These are phyloP conservation scores for Cladosporium phlei DNA, from an alignment of 2,329 filamentous ascomycete species.

Conservation along the genomic window DNA sequence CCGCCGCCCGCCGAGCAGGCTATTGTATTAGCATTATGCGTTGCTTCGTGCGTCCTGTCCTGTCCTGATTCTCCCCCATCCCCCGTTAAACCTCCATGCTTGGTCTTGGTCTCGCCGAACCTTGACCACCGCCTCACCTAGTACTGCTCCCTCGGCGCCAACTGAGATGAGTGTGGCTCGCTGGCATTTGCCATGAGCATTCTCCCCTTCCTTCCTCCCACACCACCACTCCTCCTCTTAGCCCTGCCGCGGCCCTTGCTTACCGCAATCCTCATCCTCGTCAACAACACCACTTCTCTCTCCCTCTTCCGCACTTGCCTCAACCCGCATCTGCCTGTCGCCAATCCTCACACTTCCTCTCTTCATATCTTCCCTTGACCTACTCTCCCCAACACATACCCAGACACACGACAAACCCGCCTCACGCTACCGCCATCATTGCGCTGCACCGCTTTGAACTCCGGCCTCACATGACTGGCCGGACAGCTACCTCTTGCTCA, in stretches of 20 bases:
- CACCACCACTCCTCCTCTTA: not conserved
- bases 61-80: slow-evolving; percentile 4
- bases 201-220: not conserved
- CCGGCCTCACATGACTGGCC: slow-evolving; percentile 13
- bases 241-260: slow-evolving; percentile 11
- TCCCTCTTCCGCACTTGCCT: not conserved
- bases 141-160: slow-evolving; percentile 9
- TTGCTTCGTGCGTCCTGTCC: slow-evolving; percentile 8
- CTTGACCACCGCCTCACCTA: slow-evolving; percentile 7
- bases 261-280: slow-evolving; percentile 11
- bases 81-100: not conserved
- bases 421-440: slow-evolving; percentile 1
- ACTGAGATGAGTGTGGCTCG: slow-evolving; percentile 9
- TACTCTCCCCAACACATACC: not conserved
- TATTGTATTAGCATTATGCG: slow-evolving; percentile 1
- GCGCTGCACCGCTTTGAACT: not conserved
- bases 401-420: not conserved
- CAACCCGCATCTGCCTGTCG: not conserved
- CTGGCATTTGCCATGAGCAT: slow-evolving; percentile 4
- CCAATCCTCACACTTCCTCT: not conserved
- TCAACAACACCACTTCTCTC: slow-evolving; percentile 9
- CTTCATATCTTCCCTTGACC: not conserved
- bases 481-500: slow-evolving; percentile 4
- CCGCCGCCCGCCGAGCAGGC: slow-evolving; percentile 1
- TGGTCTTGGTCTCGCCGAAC: slow-evolving; percentile 4